Evolutionary conservation across 1,284 basidiomycete genomes (phyloP).

Genomic region (Cutaneotrichosporon cutaneum): DNA sequence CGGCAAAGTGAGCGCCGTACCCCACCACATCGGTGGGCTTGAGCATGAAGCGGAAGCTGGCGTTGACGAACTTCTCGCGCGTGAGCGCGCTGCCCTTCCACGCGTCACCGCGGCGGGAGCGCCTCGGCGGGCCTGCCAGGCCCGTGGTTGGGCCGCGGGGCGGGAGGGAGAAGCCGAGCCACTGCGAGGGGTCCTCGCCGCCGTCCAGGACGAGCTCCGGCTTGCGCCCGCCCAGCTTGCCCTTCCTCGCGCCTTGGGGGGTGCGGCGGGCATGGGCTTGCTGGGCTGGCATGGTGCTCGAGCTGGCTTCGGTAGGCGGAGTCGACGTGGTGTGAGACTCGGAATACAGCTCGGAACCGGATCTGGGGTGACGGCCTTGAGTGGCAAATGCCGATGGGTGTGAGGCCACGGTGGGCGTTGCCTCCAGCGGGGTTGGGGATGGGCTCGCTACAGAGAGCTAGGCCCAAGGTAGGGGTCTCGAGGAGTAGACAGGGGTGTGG

Average conservation of each 20-base stretch:
- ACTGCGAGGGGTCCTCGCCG: conserved; percentile 40
- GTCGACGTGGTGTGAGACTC: neutral
- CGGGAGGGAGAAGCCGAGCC: conserved; percentile 77
- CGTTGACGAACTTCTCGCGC: conserved; percentile 89
- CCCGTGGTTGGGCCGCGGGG: conserved; percentile 61
- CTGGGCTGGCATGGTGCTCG: conserved; percentile 9
- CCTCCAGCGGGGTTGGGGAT: neutral
- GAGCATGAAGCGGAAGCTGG: conserved; percentile 90
- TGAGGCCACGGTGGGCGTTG: neutral
- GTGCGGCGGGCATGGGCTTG: conserved; percentile 13
- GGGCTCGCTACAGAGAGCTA: neutral
- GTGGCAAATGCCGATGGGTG: conserved; percentile 8
- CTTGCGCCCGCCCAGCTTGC: conserved; percentile 23
- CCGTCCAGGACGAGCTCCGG: conserved; percentile 33
- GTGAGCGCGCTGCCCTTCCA: conserved; percentile 62
- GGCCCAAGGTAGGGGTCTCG: neutral
- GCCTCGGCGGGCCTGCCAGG: conserved; percentile 52
- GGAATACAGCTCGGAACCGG: neutral
- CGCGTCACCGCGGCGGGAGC: conserved; percentile 66
- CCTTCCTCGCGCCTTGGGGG: conserved; percentile 11
- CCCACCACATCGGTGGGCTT: conserved; percentile 72
- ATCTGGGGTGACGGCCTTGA: neutral
- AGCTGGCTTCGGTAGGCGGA: neutral
- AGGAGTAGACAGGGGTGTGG: neutral
- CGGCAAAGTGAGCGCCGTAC: conserved; percentile 91